Evolutionary conservation across 1,284 basidiomycete genomes (phyloP).

Genomic region (Puccinia hordei): DNA sequence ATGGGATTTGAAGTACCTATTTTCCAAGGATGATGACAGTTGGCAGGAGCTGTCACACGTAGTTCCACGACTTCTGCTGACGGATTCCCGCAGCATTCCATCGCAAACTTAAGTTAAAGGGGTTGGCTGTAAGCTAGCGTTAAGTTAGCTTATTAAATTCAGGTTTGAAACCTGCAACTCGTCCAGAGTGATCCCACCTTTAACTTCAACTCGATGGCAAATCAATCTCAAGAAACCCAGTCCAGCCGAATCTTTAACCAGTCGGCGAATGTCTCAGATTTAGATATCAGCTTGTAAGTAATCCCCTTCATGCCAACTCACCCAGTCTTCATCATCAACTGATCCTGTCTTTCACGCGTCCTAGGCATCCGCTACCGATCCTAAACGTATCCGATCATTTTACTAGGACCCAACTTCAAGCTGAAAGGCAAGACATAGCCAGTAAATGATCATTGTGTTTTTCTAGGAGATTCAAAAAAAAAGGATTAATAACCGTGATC

Average conservation of each 20-base stretch:
- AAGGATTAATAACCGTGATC: background rate
- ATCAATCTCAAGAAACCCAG: conserved; percentile 3
- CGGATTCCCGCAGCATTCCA: no score
- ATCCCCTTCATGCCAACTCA: background rate
- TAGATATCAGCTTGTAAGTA: conserved; percentile 25
- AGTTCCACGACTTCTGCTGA: no score
- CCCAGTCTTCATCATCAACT: conserved; percentile 66
- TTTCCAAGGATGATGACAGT: no score
- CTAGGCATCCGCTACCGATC: conserved; percentile 90
- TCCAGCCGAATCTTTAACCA: background rate
- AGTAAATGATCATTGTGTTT: background rate
- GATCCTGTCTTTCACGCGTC: conserved; percentile 65
- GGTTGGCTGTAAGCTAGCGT: no score
- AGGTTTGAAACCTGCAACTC: no score
- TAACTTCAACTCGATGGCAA: conserved; percentile 1
- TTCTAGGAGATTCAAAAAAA: background rate
- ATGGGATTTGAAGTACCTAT: no score
- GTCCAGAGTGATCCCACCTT: no score
- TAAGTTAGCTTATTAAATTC: no score
- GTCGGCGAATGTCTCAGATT: background rate
- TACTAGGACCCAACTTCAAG: conserved; percentile 78
- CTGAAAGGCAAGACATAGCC: conserved; percentile 57
- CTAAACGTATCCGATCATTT: conserved; percentile 95
- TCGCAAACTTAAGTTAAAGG: no score
- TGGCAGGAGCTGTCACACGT: no score